Percentiles rank a stretch among this genome's conserved stretches.
Evolutionary conservation across 2,329 filamentous ascomycete species (phyloP).

Genomic region (Fusarium buxicola): DNA sequence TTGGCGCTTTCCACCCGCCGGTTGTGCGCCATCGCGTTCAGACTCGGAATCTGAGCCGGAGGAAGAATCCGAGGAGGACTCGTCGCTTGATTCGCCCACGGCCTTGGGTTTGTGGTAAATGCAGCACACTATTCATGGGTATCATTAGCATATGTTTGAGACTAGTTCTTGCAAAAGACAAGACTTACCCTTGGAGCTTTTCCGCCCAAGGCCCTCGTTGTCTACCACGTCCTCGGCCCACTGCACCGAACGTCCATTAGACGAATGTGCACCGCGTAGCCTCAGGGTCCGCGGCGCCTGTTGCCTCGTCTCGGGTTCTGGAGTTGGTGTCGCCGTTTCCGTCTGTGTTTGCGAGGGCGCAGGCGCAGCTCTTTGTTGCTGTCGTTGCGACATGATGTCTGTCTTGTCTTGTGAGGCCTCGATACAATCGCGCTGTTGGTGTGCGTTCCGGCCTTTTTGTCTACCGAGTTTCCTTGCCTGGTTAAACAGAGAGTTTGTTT

Average conservation of each 20-base stretch:
- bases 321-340: conserved; percentile 43
- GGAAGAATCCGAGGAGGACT: conserved; percentile 69
- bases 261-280: conserved; percentile 61
- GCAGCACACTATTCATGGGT: conserved; percentile 80
- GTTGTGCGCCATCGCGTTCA: conserved; percentile 43
- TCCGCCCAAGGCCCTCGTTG: conserved; percentile 94
- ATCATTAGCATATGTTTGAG: conserved; percentile 3
- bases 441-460: background rate
- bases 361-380: conserved; percentile 44
- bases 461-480: background rate
- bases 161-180: background rate
- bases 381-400: conserved; percentile 50
- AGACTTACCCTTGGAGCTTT: conserved; percentile 86
- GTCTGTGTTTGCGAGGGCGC: conserved; percentile 52
- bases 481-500: background rate
- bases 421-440: background rate
- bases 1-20: conserved; percentile 53
- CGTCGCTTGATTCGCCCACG: conserved; percentile 84
- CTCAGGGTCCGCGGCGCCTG: conserved; percentile 58
- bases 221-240: conserved; percentile 96
- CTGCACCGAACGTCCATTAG: conserved; percentile 74
- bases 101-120: conserved; percentile 92
- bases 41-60: conserved; percentile 62
- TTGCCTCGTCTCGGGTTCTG: conserved; percentile 46
- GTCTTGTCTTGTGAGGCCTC: background rate